Evolutionary conservation across 2,329 filamentous ascomycete species (phyloP).

Genomic region (Aschersonia sp.): DNA sequence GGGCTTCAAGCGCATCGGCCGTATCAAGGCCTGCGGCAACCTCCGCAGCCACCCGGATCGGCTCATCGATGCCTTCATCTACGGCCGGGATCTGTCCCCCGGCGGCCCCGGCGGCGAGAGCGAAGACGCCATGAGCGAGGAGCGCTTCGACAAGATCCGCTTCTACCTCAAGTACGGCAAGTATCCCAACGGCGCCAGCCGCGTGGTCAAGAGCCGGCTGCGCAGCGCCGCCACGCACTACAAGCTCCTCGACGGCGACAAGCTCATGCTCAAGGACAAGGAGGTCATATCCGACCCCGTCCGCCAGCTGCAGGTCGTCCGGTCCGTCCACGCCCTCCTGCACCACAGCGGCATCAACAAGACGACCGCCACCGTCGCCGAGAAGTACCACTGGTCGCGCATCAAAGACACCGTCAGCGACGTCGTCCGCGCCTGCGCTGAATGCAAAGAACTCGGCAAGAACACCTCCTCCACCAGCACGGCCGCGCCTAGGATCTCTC

Average conservation of each 20-base stretch:
- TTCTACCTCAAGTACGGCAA: conserved; percentile 92
- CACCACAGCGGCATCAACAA: conserved; percentile 95
- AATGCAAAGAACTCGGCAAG: conserved; percentile 74
- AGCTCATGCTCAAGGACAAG: conserved; percentile 93
- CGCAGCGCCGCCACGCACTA: conserved; percentile 92
- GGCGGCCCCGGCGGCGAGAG: conserved; percentile 29
- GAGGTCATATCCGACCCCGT: conserved; percentile 88
- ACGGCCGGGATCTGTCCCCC: conserved; percentile 47
- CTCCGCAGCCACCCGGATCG: conserved; percentile 55
- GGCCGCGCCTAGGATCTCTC: neutral
- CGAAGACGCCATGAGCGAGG: conserved; percentile 80
- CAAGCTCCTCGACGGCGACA: conserved; percentile 64
- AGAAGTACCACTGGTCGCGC: conserved; percentile 92
- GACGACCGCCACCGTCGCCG: conserved; percentile 85
- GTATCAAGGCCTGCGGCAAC: conserved; percentile 59
- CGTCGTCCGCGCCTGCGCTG: conserved; percentile 79
- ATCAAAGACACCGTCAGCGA: conserved; percentile 96
- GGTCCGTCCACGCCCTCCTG: conserved; percentile 50
- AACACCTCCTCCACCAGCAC: conserved; percentile 18
- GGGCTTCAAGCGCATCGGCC: conserved; percentile 83
- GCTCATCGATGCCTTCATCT: conserved; percentile 63
- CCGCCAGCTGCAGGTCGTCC: conserved; percentile 80
- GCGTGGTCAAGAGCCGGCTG: conserved; percentile 88
- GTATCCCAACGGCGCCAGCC: conserved; percentile 85
- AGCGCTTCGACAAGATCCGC: conserved; percentile 96